Evolutionary conservation across 179 eudicot genomes (phyloP), one percentile per base, ranked within the genome.

Genomic region (Vitellaria paradoxa): DNA sequence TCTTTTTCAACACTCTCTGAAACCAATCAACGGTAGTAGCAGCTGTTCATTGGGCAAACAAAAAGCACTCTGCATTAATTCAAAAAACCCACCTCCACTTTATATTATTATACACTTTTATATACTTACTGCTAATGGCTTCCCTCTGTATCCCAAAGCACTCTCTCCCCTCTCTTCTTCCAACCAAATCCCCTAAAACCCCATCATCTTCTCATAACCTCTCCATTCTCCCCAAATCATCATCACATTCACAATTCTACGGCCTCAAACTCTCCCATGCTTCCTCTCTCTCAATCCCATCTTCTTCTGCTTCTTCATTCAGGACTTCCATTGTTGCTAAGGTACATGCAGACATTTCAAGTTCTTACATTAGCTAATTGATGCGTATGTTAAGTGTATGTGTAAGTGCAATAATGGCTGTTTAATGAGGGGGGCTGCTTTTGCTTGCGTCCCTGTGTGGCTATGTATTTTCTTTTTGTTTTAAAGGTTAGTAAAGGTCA

Each of bases 401-500:
- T n/a, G 20, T 20, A 8, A 4, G n/a, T 30, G 13, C n/a, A n/a
- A n/a, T 42, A 23, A 2, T 50, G 17, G 6, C 10, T 65, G 9
- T 50, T 4, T 20, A 21, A n/a, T 59, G 3, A 26, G 9, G 4
- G 18, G 18, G 7, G 9, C 20, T 13, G 7, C 9, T 3, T 7
- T 7, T 30, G 21, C 37, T 15, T 40, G 4, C n/a, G 20, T 61
- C 8, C 4, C 14, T 26, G 40, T 24, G 42, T 50, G n/a, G 70
- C 81, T 40, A n/a, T 52, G 65, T 13, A 64, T 79, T 70, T 72
- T 5, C 1, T 2, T 76, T 17, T 14, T 42, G 62, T 65, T 56
- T 77, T 47, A 45, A 59, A 86, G 97, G 91, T 92, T 42, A 81
- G 80, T 60, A 92, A 95, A 81, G 99, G 99, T 10, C 79, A 84